A percentile compares a stretch with the other conserved stretches of the same genome.
phyloP scores from a whole-genome alignment of 2,329 filamentous ascomycete genomes.

The Epicoccum nigrum region DNA sequence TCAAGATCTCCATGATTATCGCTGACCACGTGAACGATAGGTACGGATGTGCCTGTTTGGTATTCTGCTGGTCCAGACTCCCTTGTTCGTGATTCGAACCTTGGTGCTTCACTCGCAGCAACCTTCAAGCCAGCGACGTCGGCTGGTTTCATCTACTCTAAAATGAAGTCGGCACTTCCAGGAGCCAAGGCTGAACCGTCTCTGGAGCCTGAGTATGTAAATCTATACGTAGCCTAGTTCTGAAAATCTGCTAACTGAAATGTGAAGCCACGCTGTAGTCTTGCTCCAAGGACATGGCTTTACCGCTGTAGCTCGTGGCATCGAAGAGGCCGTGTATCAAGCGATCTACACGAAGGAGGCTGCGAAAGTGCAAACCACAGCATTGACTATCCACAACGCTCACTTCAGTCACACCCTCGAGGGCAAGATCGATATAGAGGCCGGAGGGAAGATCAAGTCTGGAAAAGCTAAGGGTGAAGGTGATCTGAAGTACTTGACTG shows the following conservation, averaged over 20 bases:
- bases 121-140: constrained; percentile 47
- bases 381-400: constrained; percentile 43
- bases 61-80: constrained; percentile 43
- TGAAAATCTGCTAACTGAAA: not conserved
- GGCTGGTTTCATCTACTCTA: constrained; percentile 47
- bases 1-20: not conserved
- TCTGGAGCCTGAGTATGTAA: constrained; percentile 35
- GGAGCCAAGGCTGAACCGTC: constrained; percentile 40
- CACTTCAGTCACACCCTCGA: constrained; percentile 47
- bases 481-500: constrained; percentile 51
- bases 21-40: constrained; percentile 18
- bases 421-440: constrained; percentile 48
- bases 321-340: constrained; percentile 55
- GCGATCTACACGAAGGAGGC: constrained; percentile 51
- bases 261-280: constrained; percentile 37
- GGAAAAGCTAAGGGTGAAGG: constrained; percentile 50
- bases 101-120: constrained; percentile 46
- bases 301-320: constrained; percentile 49
- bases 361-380: constrained; percentile 51
- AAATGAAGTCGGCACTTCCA: constrained; percentile 45
- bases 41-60: constrained; percentile 46
- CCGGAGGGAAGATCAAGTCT: constrained; percentile 49
- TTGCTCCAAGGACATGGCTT: constrained; percentile 56
- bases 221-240: not conserved
- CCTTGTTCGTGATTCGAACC: constrained; percentile 40